Conservation (phyloP, 2,329 filamentous ascomycete genomes). For the Tolypocladium paradoxum region DNA sequence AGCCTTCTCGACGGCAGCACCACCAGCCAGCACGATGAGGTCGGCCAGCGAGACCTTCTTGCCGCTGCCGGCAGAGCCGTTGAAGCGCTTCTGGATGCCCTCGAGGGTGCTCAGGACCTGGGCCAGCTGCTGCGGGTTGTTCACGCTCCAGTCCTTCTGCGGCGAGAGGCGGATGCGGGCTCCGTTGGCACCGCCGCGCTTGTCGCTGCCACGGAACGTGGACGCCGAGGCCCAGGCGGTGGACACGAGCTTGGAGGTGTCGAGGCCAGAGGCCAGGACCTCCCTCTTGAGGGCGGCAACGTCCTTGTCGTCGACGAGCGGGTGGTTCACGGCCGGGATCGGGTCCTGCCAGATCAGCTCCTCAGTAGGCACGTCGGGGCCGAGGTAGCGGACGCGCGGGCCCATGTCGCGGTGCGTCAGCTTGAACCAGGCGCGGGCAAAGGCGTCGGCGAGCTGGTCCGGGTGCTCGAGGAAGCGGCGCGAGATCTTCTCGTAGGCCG, state of each 20-base stretch:
- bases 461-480: conserved; percentile 59
- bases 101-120: conserved; percentile 53
- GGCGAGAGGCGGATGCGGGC: conserved; percentile 65
- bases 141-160: conserved; percentile 61
- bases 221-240: conserved; percentile 61
- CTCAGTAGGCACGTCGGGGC: conserved; percentile 63
- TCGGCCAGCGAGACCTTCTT: conserved; percentile 74
- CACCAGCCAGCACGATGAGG: conserved; percentile 65
- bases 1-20: conserved; percentile 62
- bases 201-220: conserved; percentile 65
- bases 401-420: conserved; percentile 72
- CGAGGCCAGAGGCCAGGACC: conserved; percentile 52
- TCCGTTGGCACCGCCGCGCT: conserved; percentile 74
- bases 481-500: conserved; percentile 65
- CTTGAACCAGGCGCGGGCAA: conserved; percentile 73
- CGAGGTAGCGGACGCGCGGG: conserved; percentile 58
- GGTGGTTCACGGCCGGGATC: conserved; percentile 47
- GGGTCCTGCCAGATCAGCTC: conserved; percentile 66
- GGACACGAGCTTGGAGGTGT: conserved; percentile 49
- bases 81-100: conserved; percentile 56
- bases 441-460: conserved; percentile 57
- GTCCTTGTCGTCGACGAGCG: conserved; percentile 51
- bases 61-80: conserved; percentile 41
- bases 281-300: conserved; percentile 56
- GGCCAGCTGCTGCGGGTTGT: conserved; percentile 58